Percentiles rank a stretch among this genome's conserved stretches.
These are phyloP conservation scores for Penicillium glabrum DNA, from an alignment of 2,329 filamentous ascomycete genomes.

Conservation along the genomic window DNA sequence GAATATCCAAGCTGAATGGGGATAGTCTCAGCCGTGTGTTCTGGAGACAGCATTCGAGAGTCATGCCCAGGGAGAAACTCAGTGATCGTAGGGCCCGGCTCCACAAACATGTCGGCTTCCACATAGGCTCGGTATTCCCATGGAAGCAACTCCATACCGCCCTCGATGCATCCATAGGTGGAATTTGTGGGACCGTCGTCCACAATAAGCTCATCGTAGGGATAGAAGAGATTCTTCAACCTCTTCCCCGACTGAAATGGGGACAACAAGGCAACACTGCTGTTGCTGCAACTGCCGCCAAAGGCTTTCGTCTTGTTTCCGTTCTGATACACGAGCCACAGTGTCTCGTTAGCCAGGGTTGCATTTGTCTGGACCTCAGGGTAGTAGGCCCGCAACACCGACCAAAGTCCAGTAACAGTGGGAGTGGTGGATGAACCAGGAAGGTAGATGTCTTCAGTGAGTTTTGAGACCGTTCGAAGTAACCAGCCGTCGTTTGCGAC, in stretches of 20 bases:
- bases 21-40: constrained; percentile 50
- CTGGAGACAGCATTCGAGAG: constrained; percentile 49
- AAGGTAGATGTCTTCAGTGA: constrained; percentile 52
- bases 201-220: constrained; percentile 58
- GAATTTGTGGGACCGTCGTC: constrained; percentile 47
- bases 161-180: constrained; percentile 47
- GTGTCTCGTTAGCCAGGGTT: constrained; percentile 44
- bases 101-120: constrained; percentile 50
- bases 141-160: constrained; percentile 50
- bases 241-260: constrained; percentile 55
- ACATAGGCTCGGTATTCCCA: constrained; percentile 64
- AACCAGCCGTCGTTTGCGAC: constrained; percentile 62
- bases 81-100: constrained; percentile 59
- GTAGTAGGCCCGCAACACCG: constrained; percentile 54
- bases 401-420: constrained; percentile 63
- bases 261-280: constrained; percentile 52
- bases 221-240: constrained; percentile 64
- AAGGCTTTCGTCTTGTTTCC: constrained; percentile 53
- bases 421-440: constrained; percentile 54
- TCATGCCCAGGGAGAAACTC: constrained; percentile 64
- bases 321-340: constrained; percentile 49
- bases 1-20: constrained; percentile 60
- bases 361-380: constrained; percentile 54
- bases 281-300: constrained; percentile 56
- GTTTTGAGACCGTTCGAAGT: constrained; percentile 57